Conservation (phyloP, 2,329 filamentous ascomycete species). For the Lojkania enalia region DNA sequence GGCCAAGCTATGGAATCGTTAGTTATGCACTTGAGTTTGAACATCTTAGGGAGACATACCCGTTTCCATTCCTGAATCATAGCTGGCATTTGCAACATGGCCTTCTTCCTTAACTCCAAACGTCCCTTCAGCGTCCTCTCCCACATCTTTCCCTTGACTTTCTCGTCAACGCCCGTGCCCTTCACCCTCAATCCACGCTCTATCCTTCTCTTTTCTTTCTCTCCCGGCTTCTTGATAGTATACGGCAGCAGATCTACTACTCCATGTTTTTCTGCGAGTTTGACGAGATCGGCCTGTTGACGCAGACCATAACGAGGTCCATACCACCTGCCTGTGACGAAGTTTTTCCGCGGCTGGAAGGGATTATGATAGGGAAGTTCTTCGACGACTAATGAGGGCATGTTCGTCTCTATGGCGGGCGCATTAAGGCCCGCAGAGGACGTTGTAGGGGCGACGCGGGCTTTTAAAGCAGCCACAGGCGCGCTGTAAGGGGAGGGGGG, state of each 20-base stretch:
- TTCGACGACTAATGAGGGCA: conserved; percentile 32
- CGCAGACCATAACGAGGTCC: conserved; percentile 81
- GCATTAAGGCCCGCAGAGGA: conserved; percentile 45
- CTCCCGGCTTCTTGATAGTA: conserved; percentile 74
- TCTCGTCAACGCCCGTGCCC: conserved; percentile 89
- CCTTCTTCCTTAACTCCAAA: conserved; percentile 86
- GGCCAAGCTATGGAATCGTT: conserved; percentile 60
- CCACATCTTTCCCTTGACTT: conserved; percentile 93
- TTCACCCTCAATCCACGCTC: conserved; percentile 83
- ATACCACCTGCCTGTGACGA: conserved; percentile 78
- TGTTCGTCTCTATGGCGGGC: conserved; percentile 35
- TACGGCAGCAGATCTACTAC: conserved; percentile 80
- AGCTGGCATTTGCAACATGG: conserved; percentile 93
- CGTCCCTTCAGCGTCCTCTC: conserved; percentile 81
- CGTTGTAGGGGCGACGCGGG: conserved; percentile 30
- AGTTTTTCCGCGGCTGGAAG: conserved; percentile 79
- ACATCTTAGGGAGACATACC: conserved; percentile 56
- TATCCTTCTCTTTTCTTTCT: conserved; percentile 69
- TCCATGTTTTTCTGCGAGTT: conserved; percentile 76
- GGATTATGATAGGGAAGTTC: conserved; percentile 69
- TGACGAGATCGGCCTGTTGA: conserved; percentile 87
- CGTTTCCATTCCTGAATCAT: conserved; percentile 93
- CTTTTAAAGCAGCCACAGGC: neutral
- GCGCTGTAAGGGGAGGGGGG: conserved; percentile 21
- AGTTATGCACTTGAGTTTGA: conserved; percentile 32